Conservation (phyloP, 495 filamentous ascomycete genomes). For the Aspergillus baeticus region DNA sequence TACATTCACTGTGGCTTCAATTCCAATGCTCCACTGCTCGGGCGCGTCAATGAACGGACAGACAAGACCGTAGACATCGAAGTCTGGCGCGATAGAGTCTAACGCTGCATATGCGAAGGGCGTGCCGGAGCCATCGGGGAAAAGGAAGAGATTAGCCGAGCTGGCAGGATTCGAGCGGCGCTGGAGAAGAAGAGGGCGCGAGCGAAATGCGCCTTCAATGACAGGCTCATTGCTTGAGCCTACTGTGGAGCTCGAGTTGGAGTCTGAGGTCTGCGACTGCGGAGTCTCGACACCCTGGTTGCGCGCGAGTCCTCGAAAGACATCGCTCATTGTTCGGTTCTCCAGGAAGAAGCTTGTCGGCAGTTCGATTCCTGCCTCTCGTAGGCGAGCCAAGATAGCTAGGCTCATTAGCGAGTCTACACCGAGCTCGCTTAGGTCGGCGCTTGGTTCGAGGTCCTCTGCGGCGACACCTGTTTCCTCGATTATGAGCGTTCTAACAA, state of each 20-base stretch:
- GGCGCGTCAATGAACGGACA: slow-evolving; percentile 62
- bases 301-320: not conserved
- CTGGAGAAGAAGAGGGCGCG: slow-evolving; percentile 44
- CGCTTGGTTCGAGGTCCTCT: slow-evolving; percentile 30
- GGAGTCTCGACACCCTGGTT: not conserved
- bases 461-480: slow-evolving; percentile 12
- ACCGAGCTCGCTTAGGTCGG: slow-evolving; percentile 43
- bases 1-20: slow-evolving; percentile 37
- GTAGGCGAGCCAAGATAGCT: slow-evolving; percentile 36
- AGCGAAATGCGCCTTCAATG: slow-evolving; percentile 14
- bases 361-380: slow-evolving; percentile 33
- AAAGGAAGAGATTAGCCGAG: slow-evolving; percentile 61
- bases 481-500: not conserved
- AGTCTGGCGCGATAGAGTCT: slow-evolving; percentile 37
- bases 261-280: too few species aligned
- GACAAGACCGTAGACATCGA: slow-evolving; percentile 59
- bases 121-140: slow-evolving; percentile 77
- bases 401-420: slow-evolving; percentile 53
- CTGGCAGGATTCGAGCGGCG: slow-evolving; percentile 52
- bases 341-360: slow-evolving; percentile 51
- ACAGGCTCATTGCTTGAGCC: slow-evolving; percentile 15
- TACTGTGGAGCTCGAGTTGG: too few species aligned
- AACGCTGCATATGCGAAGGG: slow-evolving; percentile 62
- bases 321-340: slow-evolving; percentile 45
- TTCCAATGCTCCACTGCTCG: slow-evolving; percentile 35